A percentile compares a stretch with the other conserved stretches of the same genome.
Evolutionary conservation across 257 asterid genomes (phyloP).

Genomic region (Euphrasia confusa): DNA sequence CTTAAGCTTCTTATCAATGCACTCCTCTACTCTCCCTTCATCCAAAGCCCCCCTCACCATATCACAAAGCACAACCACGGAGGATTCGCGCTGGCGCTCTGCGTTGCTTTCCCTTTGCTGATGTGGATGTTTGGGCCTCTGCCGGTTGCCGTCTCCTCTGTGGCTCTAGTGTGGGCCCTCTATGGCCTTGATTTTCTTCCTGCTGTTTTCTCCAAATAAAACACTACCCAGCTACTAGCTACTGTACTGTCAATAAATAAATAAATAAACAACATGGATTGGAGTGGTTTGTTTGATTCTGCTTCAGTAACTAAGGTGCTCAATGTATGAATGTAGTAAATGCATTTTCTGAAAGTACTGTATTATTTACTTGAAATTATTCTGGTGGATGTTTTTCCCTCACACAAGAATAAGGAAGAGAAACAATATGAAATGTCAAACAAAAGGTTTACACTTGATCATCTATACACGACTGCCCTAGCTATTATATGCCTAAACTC

Average conservation of each 20-base stretch:
- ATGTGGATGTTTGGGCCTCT: constrained; percentile 75
- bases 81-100: constrained; percentile 27
- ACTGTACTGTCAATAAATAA: too few species aligned
- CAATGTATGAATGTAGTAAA: too few species aligned
- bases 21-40: constrained; percentile 62
- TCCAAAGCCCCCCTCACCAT: constrained; percentile 70
- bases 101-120: constrained; percentile 54
- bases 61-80: constrained; percentile 67
- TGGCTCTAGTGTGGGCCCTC: constrained; percentile 59
- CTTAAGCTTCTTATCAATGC: constrained; percentile 48
- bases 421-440: too few species aligned
- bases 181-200: constrained; percentile 52
- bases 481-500: neutral
- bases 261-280: too few species aligned
- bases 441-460: too few species aligned
- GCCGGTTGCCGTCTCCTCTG: constrained; percentile 51
- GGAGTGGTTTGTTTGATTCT: too few species aligned
- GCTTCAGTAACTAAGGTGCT: too few species aligned
- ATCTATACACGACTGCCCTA: constrained; percentile 17
- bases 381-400: too few species aligned
- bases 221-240: too few species aligned
- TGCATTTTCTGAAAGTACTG: too few species aligned
- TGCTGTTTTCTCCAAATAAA: neutral
- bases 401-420: too few species aligned
- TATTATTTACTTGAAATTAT: too few species aligned